Evolutionary conservation across 2,329 filamentous ascomycete genomes (phyloP).

Genomic region (Alternaria novae-zelandiae): DNA sequence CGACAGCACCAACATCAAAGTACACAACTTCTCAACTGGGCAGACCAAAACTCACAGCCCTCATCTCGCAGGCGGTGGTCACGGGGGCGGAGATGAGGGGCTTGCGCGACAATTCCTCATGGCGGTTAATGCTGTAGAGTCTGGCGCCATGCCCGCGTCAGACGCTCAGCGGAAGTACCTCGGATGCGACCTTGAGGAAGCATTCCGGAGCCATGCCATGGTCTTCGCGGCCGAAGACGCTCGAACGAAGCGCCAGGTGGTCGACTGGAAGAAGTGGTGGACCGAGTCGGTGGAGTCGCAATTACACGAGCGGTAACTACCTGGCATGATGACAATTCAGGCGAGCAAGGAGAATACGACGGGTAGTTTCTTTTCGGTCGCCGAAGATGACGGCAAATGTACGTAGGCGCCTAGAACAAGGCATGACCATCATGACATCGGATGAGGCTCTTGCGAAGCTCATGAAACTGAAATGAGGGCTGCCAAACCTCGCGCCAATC

Average conservation of each 20-base stretch:
- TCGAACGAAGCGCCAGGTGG: conserved; percentile 69
- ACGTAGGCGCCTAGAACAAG: conserved; percentile 38
- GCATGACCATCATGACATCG: conserved; percentile 24
- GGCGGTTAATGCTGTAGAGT: conserved; percentile 81
- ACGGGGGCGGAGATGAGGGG: conserved; percentile 81
- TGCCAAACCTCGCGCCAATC: conserved; percentile 20
- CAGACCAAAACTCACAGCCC: conserved; percentile 65
- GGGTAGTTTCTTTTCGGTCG: conserved; percentile 1
- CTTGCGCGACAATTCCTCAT: conserved; percentile 81
- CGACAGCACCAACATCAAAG: conserved; percentile 76
- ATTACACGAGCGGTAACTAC: conserved; percentile 19
- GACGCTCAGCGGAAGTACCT: conserved; percentile 77
- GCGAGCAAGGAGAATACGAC: conserved; percentile 1
- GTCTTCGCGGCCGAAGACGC: conserved; percentile 96
- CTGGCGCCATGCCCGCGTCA: conserved; percentile 67
- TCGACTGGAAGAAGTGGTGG: conserved; percentile 84
- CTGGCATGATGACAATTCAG: conserved; percentile 2
- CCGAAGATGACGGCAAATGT: conserved; percentile 11
- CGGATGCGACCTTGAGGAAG: conserved; percentile 84
- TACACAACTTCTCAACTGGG: conserved; percentile 73
- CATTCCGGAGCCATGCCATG: conserved; percentile 86
- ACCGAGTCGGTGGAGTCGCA: conserved; percentile 56
- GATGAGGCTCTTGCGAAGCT: conserved; percentile 25
- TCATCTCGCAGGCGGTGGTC: conserved; percentile 65
- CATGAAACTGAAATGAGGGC: conserved; percentile 23